Conservation (phyloP, 345 rosid genomes). For the Syzygium grande region DNA sequence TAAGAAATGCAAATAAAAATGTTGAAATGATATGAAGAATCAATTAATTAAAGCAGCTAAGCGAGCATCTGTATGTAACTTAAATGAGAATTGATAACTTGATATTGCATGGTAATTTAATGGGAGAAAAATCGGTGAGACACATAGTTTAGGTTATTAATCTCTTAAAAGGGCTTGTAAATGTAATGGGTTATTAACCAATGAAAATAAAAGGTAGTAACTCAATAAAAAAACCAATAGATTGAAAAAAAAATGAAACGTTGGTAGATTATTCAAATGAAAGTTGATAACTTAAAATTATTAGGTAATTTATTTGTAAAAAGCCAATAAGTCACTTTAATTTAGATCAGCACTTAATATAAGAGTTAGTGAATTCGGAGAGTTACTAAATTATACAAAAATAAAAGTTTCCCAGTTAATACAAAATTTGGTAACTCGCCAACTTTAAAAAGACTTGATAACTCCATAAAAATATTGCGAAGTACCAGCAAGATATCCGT, state of each 20-base stretch:
- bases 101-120: not conserved
- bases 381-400: not conserved
- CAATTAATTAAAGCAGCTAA: not conserved
- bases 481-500: not conserved
- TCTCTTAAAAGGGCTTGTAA: not conserved
- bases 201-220: not conserved
- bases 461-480: not conserved
- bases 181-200: not conserved
- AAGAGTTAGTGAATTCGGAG: not conserved
- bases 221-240: not conserved
- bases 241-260: not conserved
- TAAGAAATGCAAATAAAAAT: not conserved
- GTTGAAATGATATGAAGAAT: not conserved
- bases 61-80: rapidly evolving
- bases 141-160: not conserved
- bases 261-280: not conserved
- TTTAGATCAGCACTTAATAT: not conserved
- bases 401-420: not conserved
- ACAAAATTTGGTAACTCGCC: not conserved
- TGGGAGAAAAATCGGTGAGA: not conserved
- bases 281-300: not conserved
- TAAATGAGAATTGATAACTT: not conserved
- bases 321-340: too few species aligned
- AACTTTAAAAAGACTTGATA: not conserved
- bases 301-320: not conserved